phyloP scores from a whole-genome alignment of 208 protist species.

The Ichthyophonus hoferi region DNA sequence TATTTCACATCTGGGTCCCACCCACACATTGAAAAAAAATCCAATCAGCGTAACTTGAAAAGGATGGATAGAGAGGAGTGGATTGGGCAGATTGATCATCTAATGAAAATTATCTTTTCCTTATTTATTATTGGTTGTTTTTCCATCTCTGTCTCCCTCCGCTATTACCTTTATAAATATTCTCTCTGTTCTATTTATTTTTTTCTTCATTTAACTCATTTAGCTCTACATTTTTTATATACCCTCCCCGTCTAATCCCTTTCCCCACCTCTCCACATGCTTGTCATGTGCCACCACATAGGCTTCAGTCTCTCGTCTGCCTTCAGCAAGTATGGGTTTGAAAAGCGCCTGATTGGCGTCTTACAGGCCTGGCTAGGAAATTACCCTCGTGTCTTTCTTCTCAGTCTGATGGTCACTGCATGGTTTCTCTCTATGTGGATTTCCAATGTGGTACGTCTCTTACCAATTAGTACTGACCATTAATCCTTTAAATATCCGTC shows the following conservation, averaged over 20 bases:
- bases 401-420: constrained; percentile 77
- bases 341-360: constrained; percentile 70
- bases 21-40: too few species aligned
- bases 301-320: constrained; percentile 81
- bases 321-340: constrained; percentile 72
- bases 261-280: background rate
- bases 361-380: constrained; percentile 73
- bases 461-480: too few species aligned
- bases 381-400: constrained; percentile 72
- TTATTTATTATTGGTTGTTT: background rate
- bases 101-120: background rate
- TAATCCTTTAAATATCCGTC: too few species aligned
- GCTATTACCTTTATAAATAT: background rate
- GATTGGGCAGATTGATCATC: background rate
- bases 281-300: background rate
- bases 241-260: background rate
- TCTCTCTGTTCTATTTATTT: background rate
- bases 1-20: too few species aligned
- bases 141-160: background rate
- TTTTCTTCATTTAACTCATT: background rate
- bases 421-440: constrained; percentile 57
- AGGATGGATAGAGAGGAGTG: too few species aligned
- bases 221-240: background rate
- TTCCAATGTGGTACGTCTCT: constrained; percentile 80
- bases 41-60: too few species aligned